These are phyloP conservation scores for Papiliotrema terrestris DNA, from an alignment of 1,284 basidiomycete genomes.

Conservation along the genomic window DNA sequence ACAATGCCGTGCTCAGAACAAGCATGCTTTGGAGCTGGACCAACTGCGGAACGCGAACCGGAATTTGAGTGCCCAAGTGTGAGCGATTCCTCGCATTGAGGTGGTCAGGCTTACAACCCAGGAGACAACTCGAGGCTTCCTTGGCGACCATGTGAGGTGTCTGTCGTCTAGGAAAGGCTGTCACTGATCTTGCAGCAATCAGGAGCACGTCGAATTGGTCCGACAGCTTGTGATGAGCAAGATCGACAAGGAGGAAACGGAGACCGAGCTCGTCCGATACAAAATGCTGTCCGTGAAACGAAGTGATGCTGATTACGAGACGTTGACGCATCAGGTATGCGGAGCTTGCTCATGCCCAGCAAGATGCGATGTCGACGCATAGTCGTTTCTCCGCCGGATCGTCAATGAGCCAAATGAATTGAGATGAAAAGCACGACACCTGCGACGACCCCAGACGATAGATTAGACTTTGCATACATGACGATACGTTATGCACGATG, in stretches of 20 bases:
- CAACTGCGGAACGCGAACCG: constrained; percentile 72
- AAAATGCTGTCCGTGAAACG: constrained; percentile 70
- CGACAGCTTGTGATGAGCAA: constrained; percentile 85
- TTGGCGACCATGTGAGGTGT: constrained; percentile 70
- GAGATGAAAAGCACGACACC: too few relatives aligned
- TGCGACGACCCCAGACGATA: too few relatives aligned
- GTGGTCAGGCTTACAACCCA: constrained; percentile 37
- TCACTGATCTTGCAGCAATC: constrained; percentile 25
- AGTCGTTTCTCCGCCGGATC: constrained; percentile 17
- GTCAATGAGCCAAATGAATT: not conserved
- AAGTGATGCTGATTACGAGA: not conserved
- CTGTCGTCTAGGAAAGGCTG: not conserved
- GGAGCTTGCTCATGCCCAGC: constrained; percentile 79
- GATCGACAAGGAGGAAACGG: constrained; percentile 81
- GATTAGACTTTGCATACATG: not conserved
- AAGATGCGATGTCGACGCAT: constrained; percentile 59
- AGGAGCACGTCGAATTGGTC: constrained; percentile 54
- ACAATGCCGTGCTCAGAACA: constrained; percentile 62
- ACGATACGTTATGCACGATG: not conserved
- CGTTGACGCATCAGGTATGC: too few relatives aligned
- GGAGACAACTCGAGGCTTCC: constrained; percentile 71
- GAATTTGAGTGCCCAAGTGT: constrained; percentile 73
- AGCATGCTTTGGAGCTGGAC: constrained; percentile 71
- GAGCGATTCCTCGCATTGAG: constrained; percentile 38
- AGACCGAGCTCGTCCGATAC: constrained; percentile 84